Evolutionary conservation across 768 basidiomycete species (phyloP), one percentile per base, ranked within the genome.

Genomic region (Cytidiella melzeri): DNA sequence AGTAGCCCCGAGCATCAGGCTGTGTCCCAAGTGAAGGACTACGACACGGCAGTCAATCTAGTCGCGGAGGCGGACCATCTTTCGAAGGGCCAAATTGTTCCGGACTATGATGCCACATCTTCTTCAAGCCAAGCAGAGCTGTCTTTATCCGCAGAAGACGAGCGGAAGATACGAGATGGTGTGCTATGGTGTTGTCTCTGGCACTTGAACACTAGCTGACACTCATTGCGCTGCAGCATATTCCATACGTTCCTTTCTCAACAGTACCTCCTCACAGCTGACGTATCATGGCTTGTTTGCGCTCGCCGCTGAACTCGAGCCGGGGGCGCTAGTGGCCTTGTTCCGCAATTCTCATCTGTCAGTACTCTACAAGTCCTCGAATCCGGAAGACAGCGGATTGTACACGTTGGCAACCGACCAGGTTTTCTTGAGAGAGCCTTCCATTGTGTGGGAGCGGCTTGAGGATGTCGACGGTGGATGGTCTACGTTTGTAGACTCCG

Each of bases 301-400:
- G 28, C 80, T 94, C 43, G 83, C 85, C 0, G 63, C 72, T 5
- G 57, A 64, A 3, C 60, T 79, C 26, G 47, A 65, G 12, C 70
- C 73, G 0, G 75, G 79, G 2, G 71, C 79, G 1, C 78, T 93
- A 47, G 84, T 86, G n/a, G 92, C 92, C 0, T 79, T 94, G 53
- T 95, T 93, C 73, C 81, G 93, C 45, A 91, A 81, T 65, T 92
- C 90, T 0, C 93, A 95, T 61, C 80, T 96, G 12, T 84, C 86
- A 0, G 92, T 95, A 7, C 71, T 96, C 1, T 87, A 92, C 71
- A 89, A 85, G 51, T 67, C 71, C 51, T 51, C 28, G 0, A 60
- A 61, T 4, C 55, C 54, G 18, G 65, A 70, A 21, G 70, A 68
- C 25, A 49, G 75, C 0, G 74, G 79, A 4, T 70, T 96, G 5